These are phyloP conservation scores for Dendrobium officinale DNA, from an alignment of 106 monocot species.

Conservation along the genomic window DNA sequence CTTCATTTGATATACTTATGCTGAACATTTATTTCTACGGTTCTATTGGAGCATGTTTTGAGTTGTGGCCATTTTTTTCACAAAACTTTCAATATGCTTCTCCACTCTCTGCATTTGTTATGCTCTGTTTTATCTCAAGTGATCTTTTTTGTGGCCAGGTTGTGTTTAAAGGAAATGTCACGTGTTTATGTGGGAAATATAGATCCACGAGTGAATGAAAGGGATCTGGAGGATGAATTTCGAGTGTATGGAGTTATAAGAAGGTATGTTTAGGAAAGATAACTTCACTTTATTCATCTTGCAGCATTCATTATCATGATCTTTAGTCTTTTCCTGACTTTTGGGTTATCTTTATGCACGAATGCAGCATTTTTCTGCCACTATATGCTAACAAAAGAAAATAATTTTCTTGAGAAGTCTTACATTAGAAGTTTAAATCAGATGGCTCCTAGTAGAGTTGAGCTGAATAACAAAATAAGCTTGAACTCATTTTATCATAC, in stretches of 20 bases:
- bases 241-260: conserved; percentile 21
- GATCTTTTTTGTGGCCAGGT: not conserved
- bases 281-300: not conserved
- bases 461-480: too few species aligned
- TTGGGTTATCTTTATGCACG: not conserved
- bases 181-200: conserved; percentile 25
- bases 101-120: not conserved
- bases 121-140: not conserved
- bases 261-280: conserved; percentile 4
- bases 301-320: not conserved
- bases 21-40: not conserved
- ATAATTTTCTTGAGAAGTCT: too few species aligned
- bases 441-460: too few species aligned
- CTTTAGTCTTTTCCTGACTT: not conserved
- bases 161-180: conserved; percentile 10
- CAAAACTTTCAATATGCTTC: not conserved
- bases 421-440: too few species aligned
- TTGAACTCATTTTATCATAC: too few species aligned
- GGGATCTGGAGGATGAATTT: conserved; percentile 24
- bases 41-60: not conserved
- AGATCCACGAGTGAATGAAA: conserved; percentile 20
- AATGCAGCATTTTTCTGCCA: too few species aligned
- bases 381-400: too few species aligned
- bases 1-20: not conserved
- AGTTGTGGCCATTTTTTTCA: not conserved